phyloP scores from a whole-genome alignment of 2,329 filamentous ascomycete species.

The Epichloe elymi region DNA sequence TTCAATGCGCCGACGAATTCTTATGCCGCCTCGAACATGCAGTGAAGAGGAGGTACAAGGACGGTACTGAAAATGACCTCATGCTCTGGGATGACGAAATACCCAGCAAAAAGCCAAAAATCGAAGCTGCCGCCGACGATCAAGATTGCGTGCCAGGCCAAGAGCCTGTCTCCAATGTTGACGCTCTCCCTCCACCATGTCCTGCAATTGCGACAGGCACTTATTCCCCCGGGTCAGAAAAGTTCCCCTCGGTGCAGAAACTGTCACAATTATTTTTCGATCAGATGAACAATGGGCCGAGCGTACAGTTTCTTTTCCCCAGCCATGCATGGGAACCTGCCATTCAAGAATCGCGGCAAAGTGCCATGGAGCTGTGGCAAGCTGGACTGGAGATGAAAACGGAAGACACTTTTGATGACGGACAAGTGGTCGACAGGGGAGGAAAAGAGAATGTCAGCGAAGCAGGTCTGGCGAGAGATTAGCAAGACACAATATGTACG shows the following conservation, averaged over 20 bases:
- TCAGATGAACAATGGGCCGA: neutral
- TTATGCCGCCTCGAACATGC: neutral
- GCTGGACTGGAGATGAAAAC: neutral
- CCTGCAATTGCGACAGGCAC: neutral
- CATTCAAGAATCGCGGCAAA: neutral
- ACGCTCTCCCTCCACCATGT: neutral
- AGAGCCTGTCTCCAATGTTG: neutral
- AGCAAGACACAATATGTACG: neutral
- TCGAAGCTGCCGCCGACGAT: neutral
- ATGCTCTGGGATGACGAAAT: neutral
- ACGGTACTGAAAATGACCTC: neutral
- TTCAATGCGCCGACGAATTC: conserved; percentile 1
- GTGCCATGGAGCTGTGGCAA: conserved; percentile 5
- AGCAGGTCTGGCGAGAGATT: neutral
- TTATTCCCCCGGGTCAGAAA: neutral
- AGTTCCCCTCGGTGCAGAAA: neutral
- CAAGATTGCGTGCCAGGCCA: neutral
- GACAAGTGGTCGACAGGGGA: neutral
- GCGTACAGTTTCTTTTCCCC: neutral
- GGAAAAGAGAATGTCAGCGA: neutral
- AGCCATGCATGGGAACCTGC: neutral
- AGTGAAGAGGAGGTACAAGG: neutral
- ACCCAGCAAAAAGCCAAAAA: neutral
- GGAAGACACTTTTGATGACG: neutral
- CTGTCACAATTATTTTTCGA: neutral